Evolutionary conservation across 768 basidiomycete species (phyloP).

Genomic region (Strobilomyces confusus): DNA sequence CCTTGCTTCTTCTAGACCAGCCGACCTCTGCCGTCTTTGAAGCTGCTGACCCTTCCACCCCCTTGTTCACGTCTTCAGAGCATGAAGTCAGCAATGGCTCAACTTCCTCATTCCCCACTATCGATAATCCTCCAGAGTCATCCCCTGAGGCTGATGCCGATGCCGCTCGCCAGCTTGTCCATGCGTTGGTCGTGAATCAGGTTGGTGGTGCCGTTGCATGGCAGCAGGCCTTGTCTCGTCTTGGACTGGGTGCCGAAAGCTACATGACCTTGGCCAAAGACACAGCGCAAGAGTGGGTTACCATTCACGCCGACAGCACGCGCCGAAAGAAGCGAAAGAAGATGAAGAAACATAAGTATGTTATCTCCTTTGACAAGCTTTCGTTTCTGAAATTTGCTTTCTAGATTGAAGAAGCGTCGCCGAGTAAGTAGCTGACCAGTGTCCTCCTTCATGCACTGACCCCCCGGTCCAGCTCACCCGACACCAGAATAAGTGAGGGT

Average conservation of each 20-base stretch:
- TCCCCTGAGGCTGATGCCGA: slow-evolving; percentile 74
- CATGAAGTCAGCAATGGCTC: slow-evolving; percentile 27
- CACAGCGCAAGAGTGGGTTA: slow-evolving; percentile 57
- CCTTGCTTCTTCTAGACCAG: slow-evolving; percentile 65
- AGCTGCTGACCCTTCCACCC: slow-evolving; percentile 16
- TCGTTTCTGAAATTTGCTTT: slow-evolving; percentile 8
- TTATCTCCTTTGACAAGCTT: slow-evolving; percentile 13
- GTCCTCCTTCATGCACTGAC: slow-evolving; percentile 14
- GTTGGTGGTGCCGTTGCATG: slow-evolving; percentile 61
- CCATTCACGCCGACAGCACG: slow-evolving; percentile 71
- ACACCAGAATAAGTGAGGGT: slow-evolving; percentile 30
- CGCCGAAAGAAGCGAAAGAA: slow-evolving; percentile 87
- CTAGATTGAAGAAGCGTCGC: slow-evolving; percentile 85
- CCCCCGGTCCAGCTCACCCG: slow-evolving; percentile 41
- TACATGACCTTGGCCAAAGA: slow-evolving; percentile 50
- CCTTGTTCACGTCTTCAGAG: slow-evolving; percentile 18
- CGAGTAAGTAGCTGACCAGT: slow-evolving; percentile 50
- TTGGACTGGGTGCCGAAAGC: slow-evolving; percentile 57
- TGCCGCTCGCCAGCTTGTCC: slow-evolving; percentile 73
- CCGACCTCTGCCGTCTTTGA: slow-evolving; percentile 56
- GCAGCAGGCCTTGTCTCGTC: slow-evolving; percentile 59
- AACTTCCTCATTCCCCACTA: slow-evolving; percentile 20
- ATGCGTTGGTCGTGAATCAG: slow-evolving; percentile 64
- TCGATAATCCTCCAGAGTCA: slow-evolving; percentile 45
- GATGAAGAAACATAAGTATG: slow-evolving; percentile 97